These are phyloP conservation scores for Haematococcus sp. DNA, from an alignment of 139 green algal genomes.

Conservation along the genomic window DNA sequence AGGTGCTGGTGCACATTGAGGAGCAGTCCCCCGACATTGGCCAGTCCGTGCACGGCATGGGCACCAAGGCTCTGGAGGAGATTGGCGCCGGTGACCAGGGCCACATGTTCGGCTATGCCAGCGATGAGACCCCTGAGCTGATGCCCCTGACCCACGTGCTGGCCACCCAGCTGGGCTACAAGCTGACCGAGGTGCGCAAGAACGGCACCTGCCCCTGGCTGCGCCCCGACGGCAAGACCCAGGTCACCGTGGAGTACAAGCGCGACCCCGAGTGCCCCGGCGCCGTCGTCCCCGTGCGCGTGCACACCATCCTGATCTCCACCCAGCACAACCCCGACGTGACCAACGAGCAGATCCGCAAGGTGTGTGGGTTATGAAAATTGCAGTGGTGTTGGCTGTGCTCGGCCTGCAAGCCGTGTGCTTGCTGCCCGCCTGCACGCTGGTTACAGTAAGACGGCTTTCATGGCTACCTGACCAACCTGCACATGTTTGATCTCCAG, in stretches of 20 bases:
- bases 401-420: too few relatives aligned
- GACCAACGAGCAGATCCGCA: slow-evolving; percentile 95
- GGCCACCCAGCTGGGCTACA: slow-evolving; percentile 91
- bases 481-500: background rate
- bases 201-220: slow-evolving; percentile 91
- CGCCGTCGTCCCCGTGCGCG: slow-evolving; percentile 86
- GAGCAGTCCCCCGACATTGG: slow-evolving; percentile 99
- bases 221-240: slow-evolving; percentile 98
- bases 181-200: slow-evolving; percentile 89
- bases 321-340: slow-evolving; percentile 93
- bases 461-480: too few relatives aligned
- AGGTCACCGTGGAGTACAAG: slow-evolving; percentile 99
- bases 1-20: slow-evolving; percentile 98
- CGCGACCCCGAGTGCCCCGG: slow-evolving; percentile 83
- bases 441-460: too few relatives aligned
- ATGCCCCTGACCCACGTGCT: slow-evolving; percentile 99
- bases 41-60: slow-evolving; percentile 97
- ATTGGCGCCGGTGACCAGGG: slow-evolving; percentile 98
- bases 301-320: slow-evolving; percentile 99
- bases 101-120: slow-evolving; percentile 99
- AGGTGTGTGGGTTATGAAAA: slow-evolving; percentile 12
- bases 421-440: too few relatives aligned
- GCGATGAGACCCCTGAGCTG: slow-evolving; percentile 96
- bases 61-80: slow-evolving; percentile 98
- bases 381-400: too few relatives aligned